These are phyloP conservation scores for Wallacemonas sp. DNA, from an alignment of 208 protist genomes.

Conservation along the genomic window DNA sequence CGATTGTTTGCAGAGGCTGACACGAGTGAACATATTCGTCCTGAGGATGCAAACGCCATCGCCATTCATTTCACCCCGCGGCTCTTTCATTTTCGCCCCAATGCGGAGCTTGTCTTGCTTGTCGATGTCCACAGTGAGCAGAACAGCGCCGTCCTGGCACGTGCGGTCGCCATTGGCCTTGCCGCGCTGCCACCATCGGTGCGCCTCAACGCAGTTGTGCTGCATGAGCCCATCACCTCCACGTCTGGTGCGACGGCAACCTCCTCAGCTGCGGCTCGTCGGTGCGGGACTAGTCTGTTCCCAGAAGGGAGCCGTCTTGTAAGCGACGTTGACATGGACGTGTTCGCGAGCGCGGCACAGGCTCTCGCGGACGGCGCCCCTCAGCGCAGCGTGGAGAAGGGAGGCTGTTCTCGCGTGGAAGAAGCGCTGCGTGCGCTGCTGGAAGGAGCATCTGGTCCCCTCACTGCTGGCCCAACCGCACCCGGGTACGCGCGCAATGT, in stretches of 20 bases:
- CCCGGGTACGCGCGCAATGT: conserved; percentile 69
- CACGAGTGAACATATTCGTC: not conserved
- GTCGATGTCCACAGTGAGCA: conserved; percentile 49
- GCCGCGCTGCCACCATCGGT: conserved; percentile 37
- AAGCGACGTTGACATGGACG: conserved; percentile 15
- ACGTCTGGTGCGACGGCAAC: not conserved
- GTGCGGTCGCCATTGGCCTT: conserved; percentile 28
- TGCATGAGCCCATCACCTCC: conserved; percentile 22
- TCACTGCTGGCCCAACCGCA: conserved; percentile 32
- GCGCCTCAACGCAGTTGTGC: conserved; percentile 56
- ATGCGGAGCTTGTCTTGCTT: conserved; percentile 71
- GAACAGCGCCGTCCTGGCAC: conserved; percentile 24
- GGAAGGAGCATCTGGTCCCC: not conserved
- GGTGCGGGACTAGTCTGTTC: conserved; percentile 19
- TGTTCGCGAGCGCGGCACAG: conserved; percentile 4
- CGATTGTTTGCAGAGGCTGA: conserved; percentile 44
- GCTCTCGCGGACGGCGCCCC: conserved; percentile 20
- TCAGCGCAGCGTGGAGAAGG: conserved; percentile 16
- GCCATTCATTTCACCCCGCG: conserved; percentile 49
- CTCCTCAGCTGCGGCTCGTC: no score
- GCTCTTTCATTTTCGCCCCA: conserved; percentile 31
- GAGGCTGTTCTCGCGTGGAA: conserved; percentile 30
- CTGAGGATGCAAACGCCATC: conserved; percentile 33
- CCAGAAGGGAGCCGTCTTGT: conserved; percentile 27
- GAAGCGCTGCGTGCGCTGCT: conserved; percentile 37